Conservation (phyloP, 2,329 filamentous ascomycete species). For the Verticillium nubilum region DNA sequence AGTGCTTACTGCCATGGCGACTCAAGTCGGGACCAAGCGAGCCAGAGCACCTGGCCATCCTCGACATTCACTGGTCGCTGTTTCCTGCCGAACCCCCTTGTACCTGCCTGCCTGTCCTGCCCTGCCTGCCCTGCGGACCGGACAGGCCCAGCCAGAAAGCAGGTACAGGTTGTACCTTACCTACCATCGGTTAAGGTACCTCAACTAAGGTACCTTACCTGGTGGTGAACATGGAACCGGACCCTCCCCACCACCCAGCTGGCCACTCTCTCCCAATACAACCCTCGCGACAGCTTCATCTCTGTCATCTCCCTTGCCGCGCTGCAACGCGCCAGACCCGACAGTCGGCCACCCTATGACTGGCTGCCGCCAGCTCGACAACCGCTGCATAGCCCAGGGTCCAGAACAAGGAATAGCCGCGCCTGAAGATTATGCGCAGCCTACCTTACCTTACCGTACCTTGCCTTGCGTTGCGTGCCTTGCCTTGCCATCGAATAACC, state of each 20-base stretch:
- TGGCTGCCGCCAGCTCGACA: neutral
- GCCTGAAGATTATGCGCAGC: neutral
- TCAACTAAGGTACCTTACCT: no score
- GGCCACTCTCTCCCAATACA: neutral
- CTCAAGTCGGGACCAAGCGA: neutral
- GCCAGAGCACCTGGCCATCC: neutral
- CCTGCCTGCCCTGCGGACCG: no score
- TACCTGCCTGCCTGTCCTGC: neutral
- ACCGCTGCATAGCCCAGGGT: neutral
- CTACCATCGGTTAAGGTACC: no score
- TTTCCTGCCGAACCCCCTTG: neutral
- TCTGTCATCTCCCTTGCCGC: neutral
- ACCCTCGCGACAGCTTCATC: neutral
- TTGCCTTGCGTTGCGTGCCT: neutral
- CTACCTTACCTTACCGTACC: neutral
- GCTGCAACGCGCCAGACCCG: neutral
- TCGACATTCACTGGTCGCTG: neutral
- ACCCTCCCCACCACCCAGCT: neutral
- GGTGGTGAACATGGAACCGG: neutral
- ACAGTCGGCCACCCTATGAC: neutral
- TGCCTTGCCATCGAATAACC: neutral
- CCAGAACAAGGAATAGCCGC: neutral
- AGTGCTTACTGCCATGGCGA: neutral
- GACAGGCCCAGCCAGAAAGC: no score
- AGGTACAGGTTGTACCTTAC: no score